Evolutionary conservation across 1,284 basidiomycete genomes (phyloP).

Genomic region (Cystobasidiaceae sp.): DNA sequence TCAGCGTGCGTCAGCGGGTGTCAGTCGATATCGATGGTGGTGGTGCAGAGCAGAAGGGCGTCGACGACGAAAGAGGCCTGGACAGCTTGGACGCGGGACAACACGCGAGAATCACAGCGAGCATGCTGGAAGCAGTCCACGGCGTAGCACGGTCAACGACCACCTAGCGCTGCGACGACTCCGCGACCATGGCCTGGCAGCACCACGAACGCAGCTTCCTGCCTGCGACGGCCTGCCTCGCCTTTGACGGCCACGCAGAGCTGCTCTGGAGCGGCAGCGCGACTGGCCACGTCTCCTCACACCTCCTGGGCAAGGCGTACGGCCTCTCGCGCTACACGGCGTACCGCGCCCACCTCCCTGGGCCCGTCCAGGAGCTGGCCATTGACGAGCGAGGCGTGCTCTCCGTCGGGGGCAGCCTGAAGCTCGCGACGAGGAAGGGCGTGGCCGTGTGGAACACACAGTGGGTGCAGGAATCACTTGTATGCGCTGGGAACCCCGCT

Average conservation of each 20-base stretch:
- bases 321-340: conserved; percentile 38
- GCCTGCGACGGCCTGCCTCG: conserved; percentile 49
- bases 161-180: too few species aligned
- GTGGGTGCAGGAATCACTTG: conserved; percentile 23
- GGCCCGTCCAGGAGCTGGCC: conserved; percentile 43
- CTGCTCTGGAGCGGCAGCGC: conserved; percentile 79
- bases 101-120: too few species aligned
- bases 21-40: too few species aligned
- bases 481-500: background rate
- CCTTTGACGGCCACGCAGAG: conserved; percentile 85
- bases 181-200: conserved; percentile 23
- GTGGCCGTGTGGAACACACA: conserved; percentile 45
- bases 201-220: conserved; percentile 9
- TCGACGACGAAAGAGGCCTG: too few species aligned
- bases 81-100: too few species aligned
- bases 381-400: conserved; percentile 47
- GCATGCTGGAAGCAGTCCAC: too few species aligned
- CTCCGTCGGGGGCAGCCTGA: conserved; percentile 46
- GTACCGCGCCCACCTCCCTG: conserved; percentile 40
- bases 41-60: too few species aligned
- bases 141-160: too few species aligned
- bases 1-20: too few species aligned
- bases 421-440: conserved; percentile 47
- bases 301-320: conserved; percentile 56
- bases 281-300: conserved; percentile 66